Evolutionary conservation across 441 rosid species (phyloP), one percentile per base, ranked within the genome.

Genomic region (Erodium chrysanthum): DNA sequence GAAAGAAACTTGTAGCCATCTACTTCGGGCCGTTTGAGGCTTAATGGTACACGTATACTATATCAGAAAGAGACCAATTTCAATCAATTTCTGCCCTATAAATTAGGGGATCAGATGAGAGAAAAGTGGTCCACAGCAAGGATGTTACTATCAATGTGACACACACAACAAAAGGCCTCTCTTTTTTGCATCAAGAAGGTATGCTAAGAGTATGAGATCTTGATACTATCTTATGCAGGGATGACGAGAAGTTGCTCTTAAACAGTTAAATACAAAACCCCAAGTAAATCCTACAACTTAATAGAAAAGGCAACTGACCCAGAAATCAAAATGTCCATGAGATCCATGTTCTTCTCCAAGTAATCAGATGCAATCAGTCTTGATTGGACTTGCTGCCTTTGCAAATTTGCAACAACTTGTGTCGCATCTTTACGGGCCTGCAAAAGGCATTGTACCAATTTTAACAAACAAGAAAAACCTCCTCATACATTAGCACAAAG

Each of bases 361-460:
- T 88, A 91, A 54, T 91, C 96, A 75, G 96, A 93, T 0, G 96
- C 96, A 78, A 93, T 91, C 85, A 93, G 72, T 66, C 86, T 81
- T 0, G 96, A 91, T 0, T 89, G 80, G 72, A 93, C 96, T 80
- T 91, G 98, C 61, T 91, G 97, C 76, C 98, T 79, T 76, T 93
- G 98, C 70, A 93, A 80, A 83, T 88, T 93, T 17, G 97, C 98
- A 70, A 91, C 96, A 68, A 93, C 91, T 81, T 93, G 97, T 40
- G 98, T 93, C 68, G 92, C 96, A 86, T 93, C 98, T 80, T 89
- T 93, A 65, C 93, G 84, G 17, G 98, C 79, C 98, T 88, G 87
- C 78, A 82, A 69, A 73, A 65, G 22, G 22, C 48, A 22, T 65
- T 59, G 14, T 64, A 12, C 46, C 66, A 72, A 23, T 65, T 65